These are phyloP conservation scores for Helenozyma baotianmanensis DNA, from an alignment of 805 yeast species.

Conservation along the genomic window DNA sequence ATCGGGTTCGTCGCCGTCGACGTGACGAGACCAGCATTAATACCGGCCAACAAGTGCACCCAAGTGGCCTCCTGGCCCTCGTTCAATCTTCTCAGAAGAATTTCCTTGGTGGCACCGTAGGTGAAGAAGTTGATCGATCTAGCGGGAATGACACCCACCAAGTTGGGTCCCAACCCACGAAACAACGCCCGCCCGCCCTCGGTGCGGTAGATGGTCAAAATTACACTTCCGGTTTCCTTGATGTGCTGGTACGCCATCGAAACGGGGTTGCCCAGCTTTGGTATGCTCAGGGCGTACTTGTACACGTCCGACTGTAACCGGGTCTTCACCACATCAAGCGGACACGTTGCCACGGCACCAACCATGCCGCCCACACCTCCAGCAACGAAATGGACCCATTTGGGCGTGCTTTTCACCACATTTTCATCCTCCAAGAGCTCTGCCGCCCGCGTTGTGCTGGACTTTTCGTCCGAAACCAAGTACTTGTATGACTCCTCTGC, in stretches of 20 bases:
- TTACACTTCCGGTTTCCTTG: constrained; percentile 72
- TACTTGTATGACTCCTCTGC: constrained; percentile 58
- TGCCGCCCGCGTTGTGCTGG: constrained; percentile 46
- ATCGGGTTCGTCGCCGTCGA: constrained; percentile 97
- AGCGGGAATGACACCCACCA: constrained; percentile 97
- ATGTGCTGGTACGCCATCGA: constrained; percentile 65
- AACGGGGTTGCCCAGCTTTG: constrained; percentile 32
- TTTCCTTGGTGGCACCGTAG: constrained; percentile 86
- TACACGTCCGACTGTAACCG: constrained; percentile 88
- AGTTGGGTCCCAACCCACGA: constrained; percentile 93
- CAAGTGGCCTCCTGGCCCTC: constrained; percentile 75
- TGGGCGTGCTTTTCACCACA: constrained; percentile 17
- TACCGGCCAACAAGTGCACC: constrained; percentile 83
- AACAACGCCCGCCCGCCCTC: constrained; percentile 89
- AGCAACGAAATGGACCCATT: constrained; percentile 80
- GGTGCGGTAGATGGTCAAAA: constrained; percentile 57
- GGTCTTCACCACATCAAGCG: constrained; percentile 94
- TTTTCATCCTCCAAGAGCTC: constrained; percentile 19
- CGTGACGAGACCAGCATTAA: constrained; percentile 88
- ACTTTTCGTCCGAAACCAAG: constrained; percentile 69
- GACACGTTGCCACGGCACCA: constrained; percentile 92
- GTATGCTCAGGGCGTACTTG: constrained; percentile 50
- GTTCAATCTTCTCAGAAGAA: constrained; percentile 62
- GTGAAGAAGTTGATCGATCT: constrained; percentile 95
- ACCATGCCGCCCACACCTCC: constrained; percentile 97